Evolutionary conservation across 768 basidiomycete species (phyloP).

Genomic region (Dacryopinax primogenitus): DNA sequence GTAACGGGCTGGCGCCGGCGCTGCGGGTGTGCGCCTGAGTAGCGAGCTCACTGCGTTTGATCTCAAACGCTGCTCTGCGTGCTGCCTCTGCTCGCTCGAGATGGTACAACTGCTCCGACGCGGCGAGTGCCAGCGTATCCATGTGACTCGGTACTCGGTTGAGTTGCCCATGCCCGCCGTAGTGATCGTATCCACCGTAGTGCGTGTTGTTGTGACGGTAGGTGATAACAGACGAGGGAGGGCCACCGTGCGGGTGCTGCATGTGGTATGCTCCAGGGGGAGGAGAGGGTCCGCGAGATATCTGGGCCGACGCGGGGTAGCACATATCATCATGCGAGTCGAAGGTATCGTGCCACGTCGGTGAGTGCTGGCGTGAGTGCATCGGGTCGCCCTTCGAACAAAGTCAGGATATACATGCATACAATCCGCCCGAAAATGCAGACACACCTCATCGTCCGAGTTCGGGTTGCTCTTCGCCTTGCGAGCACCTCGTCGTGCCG

Average conservation of each 20-base stretch:
- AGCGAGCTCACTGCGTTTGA: conserved; percentile 49
- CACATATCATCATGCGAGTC: not conserved
- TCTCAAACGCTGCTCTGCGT: conserved; percentile 77
- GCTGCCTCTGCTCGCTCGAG: conserved; percentile 78
- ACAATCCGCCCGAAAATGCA: conserved; percentile 1
- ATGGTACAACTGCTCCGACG: conserved; percentile 79
- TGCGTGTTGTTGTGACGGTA: conserved; percentile 10
- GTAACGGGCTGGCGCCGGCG: conserved; percentile 22
- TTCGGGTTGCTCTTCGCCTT: conserved; percentile 25
- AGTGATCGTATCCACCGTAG: not conserved
- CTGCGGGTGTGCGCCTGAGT: conserved; percentile 30
- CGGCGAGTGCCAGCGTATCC: conserved; percentile 37
- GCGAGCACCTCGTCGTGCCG: conserved; percentile 42
- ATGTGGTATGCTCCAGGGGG: conserved; percentile 18
- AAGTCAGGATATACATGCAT: conserved; percentile 9
- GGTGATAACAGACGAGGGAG: conserved; percentile 51
- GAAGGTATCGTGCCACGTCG: conserved; percentile 20
- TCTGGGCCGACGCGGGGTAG: conserved; percentile 9
- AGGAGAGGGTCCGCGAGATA: conserved; percentile 8
- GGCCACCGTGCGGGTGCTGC: conserved; percentile 10
- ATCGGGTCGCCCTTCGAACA: conserved; percentile 18
- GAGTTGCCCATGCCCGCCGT: conserved; percentile 9
- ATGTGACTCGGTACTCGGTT: conserved; percentile 27
- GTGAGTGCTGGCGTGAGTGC: conserved; percentile 20
- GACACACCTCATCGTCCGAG: conserved; percentile 54